A percentile compares a stretch with the other conserved stretches of the same genome.
Evolutionary conservation across 1,139 yeast species (phyloP).

Genomic region (Hyphopichia pseudoburtonii): DNA sequence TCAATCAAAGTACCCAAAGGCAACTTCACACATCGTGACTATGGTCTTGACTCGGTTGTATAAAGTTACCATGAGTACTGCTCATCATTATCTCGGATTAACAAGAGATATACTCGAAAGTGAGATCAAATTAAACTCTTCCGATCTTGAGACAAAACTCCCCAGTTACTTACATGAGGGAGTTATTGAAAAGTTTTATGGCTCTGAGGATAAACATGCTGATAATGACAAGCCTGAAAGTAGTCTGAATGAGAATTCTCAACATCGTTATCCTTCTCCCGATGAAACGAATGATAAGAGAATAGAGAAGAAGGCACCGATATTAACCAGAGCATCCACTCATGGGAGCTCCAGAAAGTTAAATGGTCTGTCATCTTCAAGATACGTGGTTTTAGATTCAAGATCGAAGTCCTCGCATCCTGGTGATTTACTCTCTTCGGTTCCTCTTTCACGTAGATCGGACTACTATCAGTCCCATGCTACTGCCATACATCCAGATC

Average conservation of each 20-base stretch:
- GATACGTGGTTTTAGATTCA: conserved; percentile 67
- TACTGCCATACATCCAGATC: not conserved
- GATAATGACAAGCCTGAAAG: not conserved
- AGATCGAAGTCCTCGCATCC: conserved; percentile 64
- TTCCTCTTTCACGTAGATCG: conserved; percentile 64
- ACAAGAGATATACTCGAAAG: conserved; percentile 80
- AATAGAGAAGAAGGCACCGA: not conserved
- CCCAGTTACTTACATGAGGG: conserved; percentile 67
- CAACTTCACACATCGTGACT: conserved; percentile 92
- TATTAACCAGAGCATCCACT: not conserved
- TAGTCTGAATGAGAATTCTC: not conserved
- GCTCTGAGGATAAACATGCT: not conserved
- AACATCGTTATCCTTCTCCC: too few species aligned
- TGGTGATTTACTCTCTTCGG: conserved; percentile 82
- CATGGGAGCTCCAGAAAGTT: conserved; percentile 4
- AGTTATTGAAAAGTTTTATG: conserved; percentile 45
- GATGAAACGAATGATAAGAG: too few species aligned
- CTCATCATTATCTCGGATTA: conserved; percentile 81
- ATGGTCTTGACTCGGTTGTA: conserved; percentile 85
- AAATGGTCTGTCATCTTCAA: conserved; percentile 34
- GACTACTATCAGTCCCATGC: conserved; percentile 14
- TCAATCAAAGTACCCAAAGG: conserved; percentile 76
- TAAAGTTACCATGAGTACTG: conserved; percentile 88
- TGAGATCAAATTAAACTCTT: conserved; percentile 64
- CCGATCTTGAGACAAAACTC: conserved; percentile 33